Evolutionary conservation across 2,329 filamentous ascomycete genomes (phyloP), one percentile per base, ranked within the genome.

Genomic region (Pyricularia sp.): DNA sequence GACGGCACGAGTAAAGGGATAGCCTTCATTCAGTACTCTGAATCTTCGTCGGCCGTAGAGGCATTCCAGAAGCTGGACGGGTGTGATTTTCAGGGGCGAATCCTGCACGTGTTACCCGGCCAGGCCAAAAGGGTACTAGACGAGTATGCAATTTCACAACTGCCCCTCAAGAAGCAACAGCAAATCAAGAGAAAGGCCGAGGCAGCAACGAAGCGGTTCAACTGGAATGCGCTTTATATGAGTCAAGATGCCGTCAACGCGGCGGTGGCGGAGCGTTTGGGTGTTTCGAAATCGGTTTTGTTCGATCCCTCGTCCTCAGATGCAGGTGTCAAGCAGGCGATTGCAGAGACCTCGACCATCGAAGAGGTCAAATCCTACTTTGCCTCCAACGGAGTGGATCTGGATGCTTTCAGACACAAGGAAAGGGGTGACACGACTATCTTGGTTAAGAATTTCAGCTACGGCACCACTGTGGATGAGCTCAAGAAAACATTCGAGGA

Each of bases 151-250:
- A 82, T 99, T 65, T 92, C 93, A 0, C 96, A 97, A 75, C 77
- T 99, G 70, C 93, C 94, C 19, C 79, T 97, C 68, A 97, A 97
- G 78, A 94, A 96, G 75, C 94, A 97, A 75, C 91, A 91, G 70
- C 84, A 96, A 71, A 89, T 97, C 69, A 91, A 89, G 73, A 90
- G 89, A 71, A 96, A 90, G 77, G 83, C 88, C 62, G 88, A 93
- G 71, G 90, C 93, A 26, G 83, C 89, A 9, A 88, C 87, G 33
- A 86, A 84, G 62, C 86, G 84, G 1, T 97, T 97, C 78, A 96
- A 93, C 74, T 99, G 94, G 94, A 99, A 99, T 79, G 93, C 93
- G n/a, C 81, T 99, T n/a, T 99, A 94, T 76, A 96, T 99, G 90
- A 97, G 89, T 76, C 89, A 91, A 78, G 93, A 99, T 78, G 91